phyloP scores from a whole-genome alignment of 2,329 filamentous ascomycete genomes.

The Zalaria sp. region DNA sequence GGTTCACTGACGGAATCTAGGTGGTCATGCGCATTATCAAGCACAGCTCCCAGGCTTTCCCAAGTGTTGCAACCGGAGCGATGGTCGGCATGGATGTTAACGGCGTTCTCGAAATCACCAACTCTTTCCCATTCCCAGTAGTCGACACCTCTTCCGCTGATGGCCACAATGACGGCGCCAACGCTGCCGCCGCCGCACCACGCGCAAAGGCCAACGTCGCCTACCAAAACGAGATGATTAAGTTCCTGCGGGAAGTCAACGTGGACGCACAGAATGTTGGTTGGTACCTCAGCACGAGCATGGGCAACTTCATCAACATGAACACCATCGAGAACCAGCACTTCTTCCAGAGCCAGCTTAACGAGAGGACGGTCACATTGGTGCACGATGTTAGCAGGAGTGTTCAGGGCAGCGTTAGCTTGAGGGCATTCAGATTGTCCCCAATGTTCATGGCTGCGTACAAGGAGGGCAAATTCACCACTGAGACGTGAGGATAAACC shows the following conservation, averaged over 20 bases:
- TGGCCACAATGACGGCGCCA: conserved; percentile 51
- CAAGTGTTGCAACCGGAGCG: conserved; percentile 75
- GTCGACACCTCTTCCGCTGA: conserved; percentile 56
- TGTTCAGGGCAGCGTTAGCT: conserved; percentile 76
- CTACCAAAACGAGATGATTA: conserved; percentile 96
- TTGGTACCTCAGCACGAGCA: conserved; percentile 97
- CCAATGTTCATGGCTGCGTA: conserved; percentile 75
- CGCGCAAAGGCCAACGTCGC: conserved; percentile 76
- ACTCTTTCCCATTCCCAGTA: conserved; percentile 78
- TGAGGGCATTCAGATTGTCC: conserved; percentile 87
- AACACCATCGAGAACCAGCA: conserved; percentile 96
- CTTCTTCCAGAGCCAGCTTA: conserved; percentile 86
- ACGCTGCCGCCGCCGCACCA: conserved; percentile 73
- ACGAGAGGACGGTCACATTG: conserved; percentile 74
- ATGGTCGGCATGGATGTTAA: conserved; percentile 87
- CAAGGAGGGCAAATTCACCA: conserved; percentile 96
- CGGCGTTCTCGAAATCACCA: conserved; percentile 75
- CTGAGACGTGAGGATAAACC: conserved; percentile 57
- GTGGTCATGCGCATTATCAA: conserved; percentile 98
- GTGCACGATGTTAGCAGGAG: conserved; percentile 94
- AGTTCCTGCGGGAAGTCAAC: conserved; percentile 91
- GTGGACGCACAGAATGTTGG: conserved; percentile 96
- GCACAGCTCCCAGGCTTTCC: conserved; percentile 79
- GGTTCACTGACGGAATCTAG: conserved; percentile 10
- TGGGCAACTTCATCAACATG: conserved; percentile 95